phyloP scores from a whole-genome alignment of 1,139 yeast species.

The Scheffersomyces cryptocercus region DNA sequence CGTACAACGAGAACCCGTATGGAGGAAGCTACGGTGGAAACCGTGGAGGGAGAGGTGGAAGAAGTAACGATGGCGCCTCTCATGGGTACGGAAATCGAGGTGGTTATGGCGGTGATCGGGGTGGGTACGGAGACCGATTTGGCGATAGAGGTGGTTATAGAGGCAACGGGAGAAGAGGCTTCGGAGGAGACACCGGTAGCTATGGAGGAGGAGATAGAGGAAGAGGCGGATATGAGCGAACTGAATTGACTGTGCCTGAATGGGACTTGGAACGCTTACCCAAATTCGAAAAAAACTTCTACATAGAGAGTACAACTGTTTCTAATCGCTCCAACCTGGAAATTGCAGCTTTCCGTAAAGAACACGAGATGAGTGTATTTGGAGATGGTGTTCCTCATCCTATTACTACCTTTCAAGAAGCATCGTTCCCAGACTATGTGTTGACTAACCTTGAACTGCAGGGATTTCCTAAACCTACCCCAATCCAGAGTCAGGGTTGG shows the following conservation, averaged over 20 bases:
- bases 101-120: slow-evolving; percentile 21
- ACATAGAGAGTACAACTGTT: slow-evolving; percentile 81
- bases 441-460: slow-evolving; percentile 84
- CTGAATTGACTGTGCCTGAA: slow-evolving; percentile 65
- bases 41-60: no score
- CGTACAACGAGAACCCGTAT: no score
- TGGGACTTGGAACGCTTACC: slow-evolving; percentile 82
- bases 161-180: slow-evolving; percentile 32
- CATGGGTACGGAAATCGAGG: slow-evolving; percentile 8
- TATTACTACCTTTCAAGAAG: slow-evolving; percentile 88
- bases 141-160: slow-evolving; percentile 21
- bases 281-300: slow-evolving; percentile 92
- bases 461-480: slow-evolving; percentile 93
- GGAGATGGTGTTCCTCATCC: slow-evolving; percentile 95
- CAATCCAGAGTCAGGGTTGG: slow-evolving; percentile 99
- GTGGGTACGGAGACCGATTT: slow-evolving; percentile 20
- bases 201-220: slow-evolving; percentile 23
- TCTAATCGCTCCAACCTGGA: slow-evolving; percentile 73
- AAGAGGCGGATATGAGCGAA: slow-evolving; percentile 40
- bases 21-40: no score
- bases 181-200: slow-evolving; percentile 36
- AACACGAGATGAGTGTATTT: slow-evolving; percentile 78
- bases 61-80: no score
- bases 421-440: slow-evolving; percentile 95
- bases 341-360: slow-evolving; percentile 71